Evolutionary conservation across 345 rosid genomes (phyloP).

Genomic region (Aurinia saxatilis): DNA sequence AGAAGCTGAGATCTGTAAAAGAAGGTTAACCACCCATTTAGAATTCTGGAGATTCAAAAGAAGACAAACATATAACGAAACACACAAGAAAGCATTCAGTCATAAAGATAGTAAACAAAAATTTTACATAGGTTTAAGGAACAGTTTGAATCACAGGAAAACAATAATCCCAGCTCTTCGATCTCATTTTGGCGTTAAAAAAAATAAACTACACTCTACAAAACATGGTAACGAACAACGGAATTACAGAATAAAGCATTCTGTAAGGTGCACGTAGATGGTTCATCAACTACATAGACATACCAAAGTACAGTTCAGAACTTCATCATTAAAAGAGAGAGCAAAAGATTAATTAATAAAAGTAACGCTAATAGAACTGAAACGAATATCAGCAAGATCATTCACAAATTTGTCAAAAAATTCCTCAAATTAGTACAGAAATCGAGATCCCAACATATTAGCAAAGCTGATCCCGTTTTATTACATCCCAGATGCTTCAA

Average conservation of each 20-base stretch:
- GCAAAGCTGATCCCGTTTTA: neutral
- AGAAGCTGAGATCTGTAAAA: slow-evolving; percentile 41
- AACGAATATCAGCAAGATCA: no score
- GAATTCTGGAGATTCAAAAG: neutral
- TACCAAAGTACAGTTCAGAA: no score
- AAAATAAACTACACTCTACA: neutral
- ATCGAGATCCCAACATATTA: no score
- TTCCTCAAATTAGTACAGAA: no score
- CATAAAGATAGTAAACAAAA: neutral
- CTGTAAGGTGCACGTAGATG: neutral
- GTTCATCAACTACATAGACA: neutral
- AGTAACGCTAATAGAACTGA: no score
- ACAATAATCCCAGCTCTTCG: neutral
- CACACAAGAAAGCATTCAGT: neutral
- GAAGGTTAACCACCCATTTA: neutral
- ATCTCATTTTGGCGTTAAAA: no score
- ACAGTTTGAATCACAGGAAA: neutral
- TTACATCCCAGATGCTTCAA: no score
- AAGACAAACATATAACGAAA: neutral
- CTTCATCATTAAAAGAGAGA: no score
- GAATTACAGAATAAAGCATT: neutral
- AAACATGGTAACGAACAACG: neutral
- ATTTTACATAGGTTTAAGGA: neutral
- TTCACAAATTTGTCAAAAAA: no score
- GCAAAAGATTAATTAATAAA: no score